Evolutionary conservation across 2,329 filamentous ascomycete species (phyloP).

Genomic region (Aspergillus alliaceus): DNA sequence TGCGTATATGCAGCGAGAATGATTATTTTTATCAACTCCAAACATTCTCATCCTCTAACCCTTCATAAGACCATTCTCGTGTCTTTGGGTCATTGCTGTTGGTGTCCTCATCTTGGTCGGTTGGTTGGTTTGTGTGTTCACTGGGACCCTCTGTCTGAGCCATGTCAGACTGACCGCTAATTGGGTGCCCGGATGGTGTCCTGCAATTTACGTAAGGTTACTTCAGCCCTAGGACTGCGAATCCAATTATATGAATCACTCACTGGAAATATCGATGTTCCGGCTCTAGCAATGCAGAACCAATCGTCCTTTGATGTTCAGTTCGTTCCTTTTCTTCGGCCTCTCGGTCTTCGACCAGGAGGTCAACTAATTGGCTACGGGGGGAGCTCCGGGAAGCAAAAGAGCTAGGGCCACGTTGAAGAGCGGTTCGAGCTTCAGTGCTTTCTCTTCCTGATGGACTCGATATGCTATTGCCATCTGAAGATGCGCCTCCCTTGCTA

Average conservation of each 20-base stretch:
- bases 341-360: constrained; percentile 64
- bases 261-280: constrained; percentile 35
- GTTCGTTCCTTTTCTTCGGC: constrained; percentile 63
- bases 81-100: constrained; percentile 16
- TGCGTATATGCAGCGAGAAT: neutral
- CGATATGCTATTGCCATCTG: constrained; percentile 28
- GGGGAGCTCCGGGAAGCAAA: constrained; percentile 56
- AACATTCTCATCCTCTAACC: constrained; percentile 40
- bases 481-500: constrained; percentile 18
- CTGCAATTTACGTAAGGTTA: constrained; percentile 28
- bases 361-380: constrained; percentile 64
- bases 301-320: constrained; percentile 62
- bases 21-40: constrained; percentile 27
- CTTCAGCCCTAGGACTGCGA: constrained; percentile 7
- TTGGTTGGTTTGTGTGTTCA: neutral
- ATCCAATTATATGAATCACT: constrained; percentile 10
- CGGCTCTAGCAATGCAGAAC: constrained; percentile 59
- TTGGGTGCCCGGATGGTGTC: constrained; percentile 31
- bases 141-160: constrained; percentile 1
- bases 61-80: constrained; percentile 28
- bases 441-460: constrained; percentile 35
- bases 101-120: neutral
- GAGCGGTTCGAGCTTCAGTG: constrained; percentile 21
- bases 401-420: constrained; percentile 33
- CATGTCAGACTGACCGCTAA: constrained; percentile 23